Conservation (phyloP, 345 rosid species). For the Hypericum androsaemum region DNA sequence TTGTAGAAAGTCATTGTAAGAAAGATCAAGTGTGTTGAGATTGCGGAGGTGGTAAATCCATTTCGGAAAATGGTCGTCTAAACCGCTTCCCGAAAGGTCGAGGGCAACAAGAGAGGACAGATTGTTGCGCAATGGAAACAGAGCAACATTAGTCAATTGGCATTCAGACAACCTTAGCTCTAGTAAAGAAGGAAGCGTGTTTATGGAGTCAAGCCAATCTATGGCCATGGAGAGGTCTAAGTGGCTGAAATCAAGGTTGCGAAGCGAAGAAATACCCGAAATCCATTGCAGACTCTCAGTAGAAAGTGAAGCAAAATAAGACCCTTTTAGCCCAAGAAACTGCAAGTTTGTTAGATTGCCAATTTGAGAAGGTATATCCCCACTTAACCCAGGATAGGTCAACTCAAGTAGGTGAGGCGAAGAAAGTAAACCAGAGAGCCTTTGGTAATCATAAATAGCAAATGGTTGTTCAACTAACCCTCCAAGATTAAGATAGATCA, state of each 20-base stretch:
- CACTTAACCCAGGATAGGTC: too few species aligned
- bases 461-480: too few species aligned
- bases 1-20: not conserved
- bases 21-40: slow-evolving; percentile 15
- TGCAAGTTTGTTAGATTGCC: too few species aligned
- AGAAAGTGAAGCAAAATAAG: not conserved
- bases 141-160: not conserved
- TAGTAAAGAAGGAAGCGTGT: slow-evolving; percentile 14
- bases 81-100: slow-evolving; percentile 8
- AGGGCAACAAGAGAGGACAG: slow-evolving; percentile 17
- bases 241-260: slow-evolving; percentile 14
- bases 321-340: too few species aligned
- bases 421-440: too few species aligned
- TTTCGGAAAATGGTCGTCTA: slow-evolving; percentile 8
- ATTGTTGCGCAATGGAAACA: not conserved
- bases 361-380: too few species aligned
- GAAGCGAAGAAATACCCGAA: slow-evolving; percentile 11
- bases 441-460: too few species aligned
- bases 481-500: not conserved
- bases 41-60: slow-evolving; percentile 1
- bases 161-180: slow-evolving; percentile 5
- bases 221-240: slow-evolving; percentile 5
- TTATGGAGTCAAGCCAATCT: slow-evolving; percentile 7
- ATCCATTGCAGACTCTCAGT: slow-evolving; percentile 22
- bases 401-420: too few species aligned